These are phyloP conservation scores for Eucalyptus globulus DNA, from an alignment of 345 rosid genomes.

Conservation along the genomic window DNA sequence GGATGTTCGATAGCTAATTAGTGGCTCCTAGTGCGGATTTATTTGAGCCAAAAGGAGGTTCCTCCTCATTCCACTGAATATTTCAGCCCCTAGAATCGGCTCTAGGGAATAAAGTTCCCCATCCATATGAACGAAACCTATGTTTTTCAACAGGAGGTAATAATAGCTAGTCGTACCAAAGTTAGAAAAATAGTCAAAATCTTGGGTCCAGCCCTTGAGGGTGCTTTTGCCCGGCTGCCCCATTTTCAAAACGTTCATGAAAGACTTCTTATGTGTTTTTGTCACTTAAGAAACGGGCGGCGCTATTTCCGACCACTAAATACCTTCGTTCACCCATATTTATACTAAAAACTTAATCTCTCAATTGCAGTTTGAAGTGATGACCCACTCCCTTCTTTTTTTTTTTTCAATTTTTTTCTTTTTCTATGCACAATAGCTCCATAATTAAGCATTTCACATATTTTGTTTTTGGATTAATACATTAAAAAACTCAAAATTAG, in stretches of 20 bases:
- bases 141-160: neutral
- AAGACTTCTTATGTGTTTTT: neutral
- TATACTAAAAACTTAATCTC: no score
- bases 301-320: no score
- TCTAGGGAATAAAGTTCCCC: neutral
- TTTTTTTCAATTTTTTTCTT: no score
- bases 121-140: neutral
- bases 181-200: neutral
- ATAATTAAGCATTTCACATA: no score
- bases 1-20: neutral
- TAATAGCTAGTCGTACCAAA: neutral
- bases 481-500: fast-evolving
- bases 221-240: neutral
- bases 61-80: neutral
- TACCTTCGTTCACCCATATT: no score
- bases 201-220: neutral
- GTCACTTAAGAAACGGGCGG: neutral
- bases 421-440: no score
- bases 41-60: neutral
- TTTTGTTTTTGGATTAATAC: no score
- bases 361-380: no score
- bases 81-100: neutral
- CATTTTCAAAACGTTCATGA: neutral
- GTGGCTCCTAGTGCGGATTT: neutral
- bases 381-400: no score